Evolutionary conservation across 192 early-diverging fungal species (phyloP).

Genomic region (Rhizophagus clarus): DNA sequence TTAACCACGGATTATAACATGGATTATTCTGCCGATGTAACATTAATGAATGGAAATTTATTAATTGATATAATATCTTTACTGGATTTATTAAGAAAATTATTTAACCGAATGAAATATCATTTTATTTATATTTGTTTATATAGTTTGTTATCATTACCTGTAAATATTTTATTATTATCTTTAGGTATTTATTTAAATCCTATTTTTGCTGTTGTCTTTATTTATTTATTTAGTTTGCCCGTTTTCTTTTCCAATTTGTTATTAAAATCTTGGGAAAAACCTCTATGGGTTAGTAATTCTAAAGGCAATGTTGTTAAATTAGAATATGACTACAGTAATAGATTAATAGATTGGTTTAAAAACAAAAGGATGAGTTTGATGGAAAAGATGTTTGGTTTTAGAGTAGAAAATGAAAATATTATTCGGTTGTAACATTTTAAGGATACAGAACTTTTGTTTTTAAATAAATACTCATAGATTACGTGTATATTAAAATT

Average conservation of each 20-base stretch:
- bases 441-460: too few species aligned
- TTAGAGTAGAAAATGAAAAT: not conserved
- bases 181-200: slow-evolving; percentile 80
- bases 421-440: not conserved
- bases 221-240: slow-evolving; percentile 90
- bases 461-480: too few species aligned
- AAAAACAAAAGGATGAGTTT: not conserved
- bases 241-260: slow-evolving; percentile 87
- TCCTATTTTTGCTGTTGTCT: slow-evolving; percentile 89
- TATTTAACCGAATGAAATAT: slow-evolving; percentile 81
- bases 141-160: slow-evolving; percentile 90
- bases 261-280: slow-evolving; percentile 73
- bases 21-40: slow-evolving; percentile 87
- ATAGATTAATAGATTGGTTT: not conserved
- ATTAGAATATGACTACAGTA: not conserved
- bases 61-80: slow-evolving; percentile 77
- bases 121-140: slow-evolving; percentile 89
- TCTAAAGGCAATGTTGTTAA: not conserved
- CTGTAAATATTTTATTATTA: slow-evolving; percentile 88
- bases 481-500: too few species aligned
- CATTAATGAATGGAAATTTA: slow-evolving; percentile 88
- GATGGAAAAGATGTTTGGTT: not conserved
- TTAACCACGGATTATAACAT: slow-evolving; percentile 76
- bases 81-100: slow-evolving; percentile 79
- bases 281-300: slow-evolving; percentile 38